These are phyloP conservation scores for Calonectria pseudoturangicola DNA, from an alignment of 2,329 filamentous ascomycete genomes.

Conservation along the genomic window DNA sequence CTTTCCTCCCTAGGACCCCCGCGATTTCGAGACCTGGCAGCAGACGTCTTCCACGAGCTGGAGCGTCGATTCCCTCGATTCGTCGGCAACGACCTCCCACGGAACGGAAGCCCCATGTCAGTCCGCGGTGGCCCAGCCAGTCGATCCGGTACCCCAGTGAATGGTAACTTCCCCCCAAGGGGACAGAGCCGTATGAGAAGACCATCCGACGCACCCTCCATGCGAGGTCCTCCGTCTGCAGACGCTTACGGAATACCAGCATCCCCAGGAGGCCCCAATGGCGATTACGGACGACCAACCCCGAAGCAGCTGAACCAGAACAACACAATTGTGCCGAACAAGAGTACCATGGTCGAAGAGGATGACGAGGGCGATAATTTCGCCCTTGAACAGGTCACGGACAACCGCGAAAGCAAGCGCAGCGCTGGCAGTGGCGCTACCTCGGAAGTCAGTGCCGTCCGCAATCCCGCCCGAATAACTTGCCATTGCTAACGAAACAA, in stretches of 20 bases:
- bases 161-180: conserved; percentile 72
- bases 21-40: conserved; percentile 92
- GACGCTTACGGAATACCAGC: conserved; percentile 73
- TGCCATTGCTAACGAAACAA: conserved; percentile 45
- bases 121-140: conserved; percentile 75
- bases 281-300: conserved; percentile 84
- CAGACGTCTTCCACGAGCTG: conserved; percentile 96
- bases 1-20: conserved; percentile 91
- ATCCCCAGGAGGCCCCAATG: conserved; percentile 75
- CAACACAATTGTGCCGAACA: conserved; percentile 97
- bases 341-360: conserved; percentile 97
- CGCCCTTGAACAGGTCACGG: conserved; percentile 61
- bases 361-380: conserved; percentile 84
- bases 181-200: conserved; percentile 72
- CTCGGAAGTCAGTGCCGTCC: conserved; percentile 63
- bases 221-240: conserved; percentile 67
- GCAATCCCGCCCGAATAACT: background rate
- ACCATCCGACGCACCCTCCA: conserved; percentile 78
- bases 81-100: conserved; percentile 79
- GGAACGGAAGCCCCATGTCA: conserved; percentile 81
- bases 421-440: conserved; percentile 54
- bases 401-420: conserved; percentile 55
- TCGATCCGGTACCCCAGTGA: conserved; percentile 77
- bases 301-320: conserved; percentile 91
- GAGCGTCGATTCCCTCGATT: conserved; percentile 93